Evolutionary conservation across 2,329 filamentous ascomycete species (phyloP).

Genomic region (Colletotrichum sp.): DNA sequence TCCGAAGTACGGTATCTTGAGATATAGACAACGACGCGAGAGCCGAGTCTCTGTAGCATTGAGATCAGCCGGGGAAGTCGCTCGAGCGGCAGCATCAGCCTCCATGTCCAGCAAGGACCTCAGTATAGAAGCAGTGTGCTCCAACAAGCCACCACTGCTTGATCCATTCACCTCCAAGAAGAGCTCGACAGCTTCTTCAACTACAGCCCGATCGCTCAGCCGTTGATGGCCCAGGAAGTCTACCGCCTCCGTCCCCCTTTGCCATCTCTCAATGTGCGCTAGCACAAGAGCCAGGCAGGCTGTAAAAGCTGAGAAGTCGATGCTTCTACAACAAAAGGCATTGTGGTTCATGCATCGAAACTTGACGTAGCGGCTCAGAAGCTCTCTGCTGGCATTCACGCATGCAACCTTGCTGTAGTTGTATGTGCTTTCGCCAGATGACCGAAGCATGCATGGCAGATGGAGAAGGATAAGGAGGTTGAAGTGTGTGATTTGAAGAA

Average conservation of each 20-base stretch:
- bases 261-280: conserved; percentile 33
- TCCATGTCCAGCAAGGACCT: conserved; percentile 23
- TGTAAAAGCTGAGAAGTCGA: conserved; percentile 41
- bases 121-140: conserved; percentile 31
- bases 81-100: neutral
- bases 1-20: neutral
- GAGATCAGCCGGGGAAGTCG: neutral
- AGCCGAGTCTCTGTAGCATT: neutral
- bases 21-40: neutral
- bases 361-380: conserved; percentile 37
- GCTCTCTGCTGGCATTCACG: conserved; percentile 38
- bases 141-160: conserved; percentile 31
- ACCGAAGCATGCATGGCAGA: conserved; percentile 34
- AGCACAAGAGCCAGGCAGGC: conserved; percentile 40
- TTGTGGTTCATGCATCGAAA: conserved; percentile 32
- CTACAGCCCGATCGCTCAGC: conserved; percentile 38
- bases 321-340: conserved; percentile 30
- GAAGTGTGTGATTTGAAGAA: conserved; percentile 34
- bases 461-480: conserved; percentile 36
- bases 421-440: conserved; percentile 1
- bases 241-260: neutral
- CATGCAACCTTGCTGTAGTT: conserved; percentile 37
- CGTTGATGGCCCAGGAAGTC: conserved; percentile 42
- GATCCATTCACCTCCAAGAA: conserved; percentile 32
- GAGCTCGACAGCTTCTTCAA: conserved; percentile 37